A percentile compares a stretch with the other conserved stretches of the same genome.
Evolutionary conservation across 192 early-diverging fungal genomes (phyloP).

Genomic region (Lunasporangiospora selenospora): DNA sequence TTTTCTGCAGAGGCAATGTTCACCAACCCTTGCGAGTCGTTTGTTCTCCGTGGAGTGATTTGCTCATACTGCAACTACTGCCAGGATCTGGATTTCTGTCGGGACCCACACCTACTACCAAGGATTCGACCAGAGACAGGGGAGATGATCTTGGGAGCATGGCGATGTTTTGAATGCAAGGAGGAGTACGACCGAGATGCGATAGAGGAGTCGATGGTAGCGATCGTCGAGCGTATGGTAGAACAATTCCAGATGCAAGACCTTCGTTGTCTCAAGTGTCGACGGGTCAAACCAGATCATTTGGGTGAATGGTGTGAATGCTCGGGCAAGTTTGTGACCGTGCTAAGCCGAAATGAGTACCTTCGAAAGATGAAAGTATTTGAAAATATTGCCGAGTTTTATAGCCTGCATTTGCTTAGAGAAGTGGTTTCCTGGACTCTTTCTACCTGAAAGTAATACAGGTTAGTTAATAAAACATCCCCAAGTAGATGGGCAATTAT

Average conservation of each 20-base stretch:
- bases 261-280: constrained; percentile 81
- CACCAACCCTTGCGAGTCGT: constrained; percentile 81
- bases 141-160: constrained; percentile 48
- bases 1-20: constrained; percentile 83
- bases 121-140: constrained; percentile 48
- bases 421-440: constrained; percentile 66
- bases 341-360: constrained; percentile 57
- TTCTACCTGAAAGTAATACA: background rate
- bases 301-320: constrained; percentile 80
- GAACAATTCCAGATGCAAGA: constrained; percentile 91
- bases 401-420: constrained; percentile 59
- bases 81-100: constrained; percentile 90
- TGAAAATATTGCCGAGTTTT: constrained; percentile 66
- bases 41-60: constrained; percentile 80
- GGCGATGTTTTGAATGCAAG: constrained; percentile 81
- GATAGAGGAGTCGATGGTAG: constrained; percentile 87
- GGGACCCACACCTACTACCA: constrained; percentile 75
- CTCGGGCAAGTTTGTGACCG: constrained; percentile 65
- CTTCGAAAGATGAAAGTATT: constrained; percentile 65
- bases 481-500: no score
- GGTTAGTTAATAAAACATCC: background rate
- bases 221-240: constrained; percentile 69
- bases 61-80: constrained; percentile 89
- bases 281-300: constrained; percentile 81
- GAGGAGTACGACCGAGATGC: constrained; percentile 77